These are phyloP conservation scores for Aureobasidium pullulans DNA, from an alignment of 2,329 filamentous ascomycete species.

Conservation along the genomic window DNA sequence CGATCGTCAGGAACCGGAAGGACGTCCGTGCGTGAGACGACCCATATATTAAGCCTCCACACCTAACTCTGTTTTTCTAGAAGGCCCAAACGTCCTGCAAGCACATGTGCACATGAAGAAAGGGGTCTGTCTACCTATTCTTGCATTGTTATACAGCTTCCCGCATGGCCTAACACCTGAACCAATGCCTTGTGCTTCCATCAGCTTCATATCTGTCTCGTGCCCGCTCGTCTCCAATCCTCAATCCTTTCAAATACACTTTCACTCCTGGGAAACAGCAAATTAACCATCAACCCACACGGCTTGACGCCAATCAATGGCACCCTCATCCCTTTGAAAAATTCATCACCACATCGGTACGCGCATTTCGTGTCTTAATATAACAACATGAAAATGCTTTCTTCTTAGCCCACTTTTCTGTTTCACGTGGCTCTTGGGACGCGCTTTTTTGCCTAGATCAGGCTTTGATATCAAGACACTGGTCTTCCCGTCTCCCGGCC, in stretches of 20 bases:
- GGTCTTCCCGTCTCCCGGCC: background rate
- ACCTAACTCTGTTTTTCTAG: constrained; percentile 11
- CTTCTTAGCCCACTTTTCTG: background rate
- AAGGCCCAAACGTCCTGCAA: constrained; percentile 5
- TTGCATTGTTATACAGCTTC: background rate
- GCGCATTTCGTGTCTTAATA: constrained; percentile 1
- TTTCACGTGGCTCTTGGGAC: background rate
- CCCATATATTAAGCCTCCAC: constrained; percentile 9
- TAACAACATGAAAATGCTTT: background rate
- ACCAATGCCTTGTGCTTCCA: background rate
- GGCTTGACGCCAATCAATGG: background rate
- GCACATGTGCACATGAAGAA: constrained; percentile 5
- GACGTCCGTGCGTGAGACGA: constrained; percentile 2
- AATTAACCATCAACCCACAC: background rate
- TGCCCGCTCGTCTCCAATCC: background rate
- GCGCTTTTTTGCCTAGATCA: background rate
- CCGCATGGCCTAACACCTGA: background rate
- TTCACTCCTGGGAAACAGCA: background rate
- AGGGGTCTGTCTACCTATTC: background rate
- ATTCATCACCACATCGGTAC: constrained; percentile 2
- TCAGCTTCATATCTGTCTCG: background rate
- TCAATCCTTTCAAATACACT: background rate
- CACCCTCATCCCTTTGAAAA: background rate
- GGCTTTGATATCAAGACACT: background rate
- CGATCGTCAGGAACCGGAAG: constrained; percentile 9